phyloP scores from a whole-genome alignment of 176 grass and related monocot species.

The Thinopyrum elongatum region DNA sequence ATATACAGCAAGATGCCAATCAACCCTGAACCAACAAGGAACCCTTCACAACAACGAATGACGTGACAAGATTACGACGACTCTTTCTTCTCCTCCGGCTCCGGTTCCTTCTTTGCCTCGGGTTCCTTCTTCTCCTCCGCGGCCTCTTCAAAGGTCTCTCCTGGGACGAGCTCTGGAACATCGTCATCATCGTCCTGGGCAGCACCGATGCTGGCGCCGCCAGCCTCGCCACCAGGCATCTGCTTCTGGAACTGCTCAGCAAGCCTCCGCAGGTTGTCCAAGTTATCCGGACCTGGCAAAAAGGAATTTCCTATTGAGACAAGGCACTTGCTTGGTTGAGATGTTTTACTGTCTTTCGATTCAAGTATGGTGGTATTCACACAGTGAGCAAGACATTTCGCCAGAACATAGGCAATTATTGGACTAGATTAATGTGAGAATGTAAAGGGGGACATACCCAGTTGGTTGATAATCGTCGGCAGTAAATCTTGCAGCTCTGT shows the following conservation, averaged over 20 bases:
- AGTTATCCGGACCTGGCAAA: slow-evolving; percentile 61
- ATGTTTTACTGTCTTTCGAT: background rate
- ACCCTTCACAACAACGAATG: slow-evolving; percentile 31
- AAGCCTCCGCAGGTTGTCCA: slow-evolving; percentile 61
- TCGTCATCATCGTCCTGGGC: slow-evolving; percentile 61
- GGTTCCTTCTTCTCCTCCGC: slow-evolving; percentile 50
- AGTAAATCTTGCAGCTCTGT: slow-evolving; percentile 77
- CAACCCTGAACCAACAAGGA: slow-evolving; percentile 25
- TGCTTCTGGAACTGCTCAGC: slow-evolving; percentile 73
- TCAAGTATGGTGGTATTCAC: background rate
- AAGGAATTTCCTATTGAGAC: background rate
- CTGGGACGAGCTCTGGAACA: slow-evolving; percentile 70
- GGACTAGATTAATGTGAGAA: background rate
- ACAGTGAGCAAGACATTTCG: background rate
- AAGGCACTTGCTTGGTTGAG: background rate
- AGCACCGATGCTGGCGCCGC: background rate
- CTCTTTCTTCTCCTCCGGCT: slow-evolving; percentile 47
- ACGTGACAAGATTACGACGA: background rate
- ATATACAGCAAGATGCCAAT: background rate
- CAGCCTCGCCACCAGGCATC: slow-evolving; percentile 15
- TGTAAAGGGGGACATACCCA: slow-evolving; percentile 39
- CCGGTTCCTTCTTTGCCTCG: slow-evolving; percentile 38
- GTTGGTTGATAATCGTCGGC: slow-evolving; percentile 76
- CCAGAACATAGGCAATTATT: background rate
- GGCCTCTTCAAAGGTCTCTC: slow-evolving; percentile 72